These are phyloP conservation scores for Phytophthora pini DNA, from an alignment of 352 stramenopile genomes.

Conservation along the genomic window DNA sequence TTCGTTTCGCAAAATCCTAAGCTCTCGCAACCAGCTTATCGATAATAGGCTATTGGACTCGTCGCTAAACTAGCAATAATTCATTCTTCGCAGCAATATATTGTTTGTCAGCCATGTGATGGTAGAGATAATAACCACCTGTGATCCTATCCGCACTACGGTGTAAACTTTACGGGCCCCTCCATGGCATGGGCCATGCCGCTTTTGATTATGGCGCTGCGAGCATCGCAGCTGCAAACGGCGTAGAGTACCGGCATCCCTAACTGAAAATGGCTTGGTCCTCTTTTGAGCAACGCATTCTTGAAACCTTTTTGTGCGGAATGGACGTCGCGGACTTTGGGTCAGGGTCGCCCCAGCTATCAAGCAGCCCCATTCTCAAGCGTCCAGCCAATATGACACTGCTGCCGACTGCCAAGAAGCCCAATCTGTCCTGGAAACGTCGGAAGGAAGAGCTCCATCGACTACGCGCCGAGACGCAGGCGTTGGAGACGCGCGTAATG, in stretches of 20 bases:
- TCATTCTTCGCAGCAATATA: too few relatives aligned
- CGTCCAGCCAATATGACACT: neutral
- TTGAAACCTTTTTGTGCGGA: conserved; percentile 5
- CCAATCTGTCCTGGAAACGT: conserved; percentile 41
- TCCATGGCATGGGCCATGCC: neutral
- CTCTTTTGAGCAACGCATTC: conserved; percentile 14
- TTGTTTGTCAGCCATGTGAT: neutral
- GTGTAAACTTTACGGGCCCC: too few relatives aligned
- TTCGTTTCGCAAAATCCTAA: conserved; percentile 3
- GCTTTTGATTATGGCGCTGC: conserved; percentile 22
- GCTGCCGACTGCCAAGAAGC: conserved; percentile 19
- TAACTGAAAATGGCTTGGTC: neutral
- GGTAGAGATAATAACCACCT: neutral
- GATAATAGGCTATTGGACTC: conserved; percentile 9
- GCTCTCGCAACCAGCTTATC: conserved; percentile 4
- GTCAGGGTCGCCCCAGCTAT: neutral
- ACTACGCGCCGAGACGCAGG: conserved; percentile 28
- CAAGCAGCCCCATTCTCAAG: conserved; percentile 1
- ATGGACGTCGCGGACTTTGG: conserved; percentile 19
- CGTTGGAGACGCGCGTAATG: conserved; percentile 37
- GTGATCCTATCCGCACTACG: neutral
- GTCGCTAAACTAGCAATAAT: neutral
- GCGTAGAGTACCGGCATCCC: neutral
- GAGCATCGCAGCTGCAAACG: conserved; percentile 15
- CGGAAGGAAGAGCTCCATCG: conserved; percentile 43